Evolutionary conservation across 345 rosid species (phyloP), one percentile per base, ranked within the genome.

Genomic region (Pugionium dolabratum): DNA sequence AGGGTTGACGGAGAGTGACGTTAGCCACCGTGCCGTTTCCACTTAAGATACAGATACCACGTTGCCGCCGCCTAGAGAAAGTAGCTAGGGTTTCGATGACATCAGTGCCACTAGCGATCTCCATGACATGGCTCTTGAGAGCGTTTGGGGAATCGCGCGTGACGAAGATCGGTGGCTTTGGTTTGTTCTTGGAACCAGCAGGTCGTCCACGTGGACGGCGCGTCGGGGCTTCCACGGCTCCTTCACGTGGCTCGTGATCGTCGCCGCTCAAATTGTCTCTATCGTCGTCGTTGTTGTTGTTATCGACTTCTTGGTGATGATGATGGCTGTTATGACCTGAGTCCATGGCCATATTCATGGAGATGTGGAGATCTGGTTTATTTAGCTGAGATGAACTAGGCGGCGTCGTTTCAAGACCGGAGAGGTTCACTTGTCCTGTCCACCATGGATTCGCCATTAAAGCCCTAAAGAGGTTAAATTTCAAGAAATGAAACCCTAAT

Each of bases 401-500:
- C 3, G 87, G 77, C 27, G 85, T 77, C 44, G 81, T 76, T 63
- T 85, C 85, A 50, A 83, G 71, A 9, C 82, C 86, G 0, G 82
- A 74, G 43, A 85, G 64, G 42, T 83, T 84, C 63, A 83, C 79
- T 65, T 83, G 87, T 42, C 83, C 87, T 6, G 85, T 67, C 90
- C 90, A 85, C 90, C 89, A 82, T 62, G 65, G 92, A 69, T 86
- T 88, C 47, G 96, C 91, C 96, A 88, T 84, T 66, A 61, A 29
- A 52, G 45, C 63, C 64, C 65, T 59, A 18, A 35, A 44, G 62
- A 64, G 1, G 11, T 36, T 25, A 28, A 30, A 18, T 29, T 28
- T 48, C 35, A 36, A 26, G 18, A 25, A 27, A 37, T 39, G 47
- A 54, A 53, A 62, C 64, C 68, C 33, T 67, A 29, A 18, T 18